These are phyloP conservation scores for Candolleomyces eurysporus DNA, from an alignment of 768 basidiomycete genomes.

Conservation along the genomic window DNA sequence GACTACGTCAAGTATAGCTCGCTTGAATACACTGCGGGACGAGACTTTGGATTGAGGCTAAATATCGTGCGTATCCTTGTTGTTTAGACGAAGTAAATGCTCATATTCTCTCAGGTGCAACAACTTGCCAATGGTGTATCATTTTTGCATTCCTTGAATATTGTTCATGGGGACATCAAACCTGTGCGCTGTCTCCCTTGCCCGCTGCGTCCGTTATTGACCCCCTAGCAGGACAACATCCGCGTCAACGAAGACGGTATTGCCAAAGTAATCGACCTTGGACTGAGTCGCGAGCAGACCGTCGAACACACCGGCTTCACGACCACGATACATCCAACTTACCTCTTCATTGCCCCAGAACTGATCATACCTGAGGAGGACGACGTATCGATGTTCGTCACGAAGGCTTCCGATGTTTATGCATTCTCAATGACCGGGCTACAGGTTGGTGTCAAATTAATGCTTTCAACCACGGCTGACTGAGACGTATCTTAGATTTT, in stretches of 20 bases:
- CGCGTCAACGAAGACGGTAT: not conserved
- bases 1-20: not conserved
- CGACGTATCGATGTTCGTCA: not conserved
- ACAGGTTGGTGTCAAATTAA: not conserved
- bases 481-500: not conserved
- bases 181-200: too few species aligned
- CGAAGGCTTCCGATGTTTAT: not conserved
- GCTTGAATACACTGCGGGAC: not conserved
- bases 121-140: not conserved
- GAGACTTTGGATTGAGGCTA: too few species aligned
- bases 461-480: not conserved
- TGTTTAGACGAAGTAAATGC: too few species aligned
- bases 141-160: not conserved
- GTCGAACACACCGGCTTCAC: not conserved
- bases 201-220: too few species aligned
- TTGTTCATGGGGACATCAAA: not conserved
- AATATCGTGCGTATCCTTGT: too few species aligned
- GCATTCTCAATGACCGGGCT: not conserved
- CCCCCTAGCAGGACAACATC: too few species aligned
- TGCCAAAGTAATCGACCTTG: not conserved
- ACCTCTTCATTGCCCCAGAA: not conserved
- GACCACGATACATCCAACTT: not conserved
- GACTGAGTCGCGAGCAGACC: not conserved
- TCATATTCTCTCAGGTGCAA: too few species aligned
- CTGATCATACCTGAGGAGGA: not conserved